phyloP scores from a whole-genome alignment of 2,329 filamentous ascomycete species.

The Epichloe baconii region DNA sequence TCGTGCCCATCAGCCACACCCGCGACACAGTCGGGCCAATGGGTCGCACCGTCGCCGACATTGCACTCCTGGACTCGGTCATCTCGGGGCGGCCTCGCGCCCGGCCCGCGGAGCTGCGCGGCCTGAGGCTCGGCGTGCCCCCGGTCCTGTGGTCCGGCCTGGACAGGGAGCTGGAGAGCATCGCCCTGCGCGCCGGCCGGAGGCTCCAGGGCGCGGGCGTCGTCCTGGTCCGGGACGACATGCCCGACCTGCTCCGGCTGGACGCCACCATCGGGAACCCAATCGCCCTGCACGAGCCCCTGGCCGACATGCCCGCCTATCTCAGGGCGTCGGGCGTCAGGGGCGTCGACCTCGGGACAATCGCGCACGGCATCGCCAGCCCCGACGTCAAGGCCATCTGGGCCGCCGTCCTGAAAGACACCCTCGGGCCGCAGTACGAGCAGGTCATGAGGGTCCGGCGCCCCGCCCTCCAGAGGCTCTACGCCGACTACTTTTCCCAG shows the following conservation, averaged over 20 bases:
- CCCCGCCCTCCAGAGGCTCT: constrained; percentile 8
- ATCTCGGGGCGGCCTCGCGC: constrained; percentile 38
- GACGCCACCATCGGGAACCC: constrained; percentile 3
- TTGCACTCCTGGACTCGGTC: constrained; percentile 45
- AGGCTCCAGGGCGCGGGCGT: constrained; percentile 6
- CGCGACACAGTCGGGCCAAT: constrained; percentile 57
- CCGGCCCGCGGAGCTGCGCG: constrained; percentile 1
- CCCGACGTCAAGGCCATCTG: not conserved
- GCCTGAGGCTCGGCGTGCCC: constrained; percentile 7
- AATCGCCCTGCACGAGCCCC: constrained; percentile 6
- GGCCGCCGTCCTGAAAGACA: not conserved
- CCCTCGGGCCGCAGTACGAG: constrained; percentile 2
- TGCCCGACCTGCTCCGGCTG: constrained; percentile 7
- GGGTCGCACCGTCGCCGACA: constrained; percentile 51
- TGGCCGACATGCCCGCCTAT: constrained; percentile 6
- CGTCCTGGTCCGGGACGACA: constrained; percentile 6
- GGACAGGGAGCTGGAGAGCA: constrained; percentile 5
- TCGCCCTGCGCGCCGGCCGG: constrained; percentile 1
- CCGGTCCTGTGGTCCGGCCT: constrained; percentile 8
- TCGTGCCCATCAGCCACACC: constrained; percentile 51
- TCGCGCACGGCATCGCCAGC: constrained; percentile 4
- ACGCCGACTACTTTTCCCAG: constrained; percentile 5
- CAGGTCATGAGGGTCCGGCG: constrained; percentile 7
- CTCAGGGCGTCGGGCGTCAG: constrained; percentile 3
- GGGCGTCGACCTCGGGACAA: constrained; percentile 2